Base-by-base conservation (phyloP, 177 flowering plant genomes). In the Vitis hybrid region DNA sequence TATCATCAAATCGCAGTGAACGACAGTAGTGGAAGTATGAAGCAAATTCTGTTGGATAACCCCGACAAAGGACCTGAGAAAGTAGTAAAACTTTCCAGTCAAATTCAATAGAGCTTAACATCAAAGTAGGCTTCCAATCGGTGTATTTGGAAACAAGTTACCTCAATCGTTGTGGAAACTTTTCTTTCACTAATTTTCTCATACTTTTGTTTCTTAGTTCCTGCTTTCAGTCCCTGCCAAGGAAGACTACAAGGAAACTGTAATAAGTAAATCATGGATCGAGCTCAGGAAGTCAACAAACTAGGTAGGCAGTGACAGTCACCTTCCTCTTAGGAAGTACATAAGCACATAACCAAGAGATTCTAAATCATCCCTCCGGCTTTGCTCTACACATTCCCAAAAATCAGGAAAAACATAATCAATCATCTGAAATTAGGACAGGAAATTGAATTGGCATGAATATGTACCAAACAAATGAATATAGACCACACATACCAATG, bases 171-270 rank as follows among this genome's bases (percentile, higher is more conserved):
- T 12, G 97, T 92, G 64, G 91, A 86, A 74, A 89, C 90, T 73
- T 91, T 92, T 65, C 79, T 92, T 66, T 92, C 97, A 83, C 94
- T 91, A 54, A 92, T 92, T 75, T 87, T 92, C 64, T 92, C 97
- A 74, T 92, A 89, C 77, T 92, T 92, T 66, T 89, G 93, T 60
- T 92, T 92, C 82, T 92, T 92, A 15, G 84, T 92, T 65, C 96
- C 97, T 60, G 96, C 97, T 86, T 88, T 92, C 57, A 89, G 80
- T 49, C 97, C 97, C 84, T 92, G 97, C 97, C 94, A 91, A 32
- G 97, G 97, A 77, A 90, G 97, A 75, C 97, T 91, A 60, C 55
- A 77, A 52, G 69, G 62, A 54, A 3, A 63, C 52, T 50, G 72
- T 46, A 70, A 2, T 15, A 62, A 74, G 14, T 5, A 51, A 10